Evolutionary conservation across 2,329 filamentous ascomycete species (phyloP).

Genomic region (Ascochyta koolunga): DNA sequence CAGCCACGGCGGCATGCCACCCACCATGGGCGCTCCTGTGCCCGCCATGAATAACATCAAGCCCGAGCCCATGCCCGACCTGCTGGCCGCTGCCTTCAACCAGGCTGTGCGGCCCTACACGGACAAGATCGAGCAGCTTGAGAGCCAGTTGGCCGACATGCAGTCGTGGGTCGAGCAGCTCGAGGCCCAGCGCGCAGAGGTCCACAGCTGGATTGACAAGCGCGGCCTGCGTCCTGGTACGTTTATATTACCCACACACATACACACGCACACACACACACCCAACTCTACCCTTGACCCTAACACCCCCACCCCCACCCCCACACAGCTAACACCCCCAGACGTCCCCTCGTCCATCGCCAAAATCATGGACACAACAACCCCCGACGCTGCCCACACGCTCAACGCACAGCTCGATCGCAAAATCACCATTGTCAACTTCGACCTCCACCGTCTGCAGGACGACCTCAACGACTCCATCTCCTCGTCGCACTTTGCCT

Average conservation of each 20-base stretch:
- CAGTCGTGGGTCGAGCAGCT: constrained; percentile 58
- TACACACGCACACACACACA: too few relatives aligned
- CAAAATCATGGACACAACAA: constrained; percentile 58
- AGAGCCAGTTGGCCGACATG: constrained; percentile 58
- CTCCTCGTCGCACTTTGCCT: constrained; percentile 58
- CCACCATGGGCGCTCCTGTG: constrained; percentile 30
- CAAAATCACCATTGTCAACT: constrained; percentile 64
- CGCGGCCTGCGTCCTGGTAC: constrained; percentile 59
- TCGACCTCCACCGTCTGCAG: constrained; percentile 62
- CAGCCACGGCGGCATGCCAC: constrained; percentile 31
- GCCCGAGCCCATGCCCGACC: constrained; percentile 56
- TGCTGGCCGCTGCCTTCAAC: constrained; percentile 60
- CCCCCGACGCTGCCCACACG: constrained; percentile 56
- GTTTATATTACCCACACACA: too few relatives aligned
- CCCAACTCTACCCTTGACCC: too few relatives aligned
- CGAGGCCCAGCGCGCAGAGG: constrained; percentile 58
- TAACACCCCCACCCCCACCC: too few relatives aligned
- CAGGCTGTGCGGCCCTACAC: constrained; percentile 58
- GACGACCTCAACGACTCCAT: constrained; percentile 62
- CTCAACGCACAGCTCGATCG: constrained; percentile 63
- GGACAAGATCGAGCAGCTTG: constrained; percentile 60
- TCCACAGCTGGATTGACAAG: constrained; percentile 63
- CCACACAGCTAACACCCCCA: constrained; percentile 33
- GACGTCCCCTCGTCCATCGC: constrained; percentile 60
- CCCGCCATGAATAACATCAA: constrained; percentile 31